Base-by-base conservation (phyloP, 2,329 filamentous ascomycete species). In the Ceratocystis huliohia region DNA sequence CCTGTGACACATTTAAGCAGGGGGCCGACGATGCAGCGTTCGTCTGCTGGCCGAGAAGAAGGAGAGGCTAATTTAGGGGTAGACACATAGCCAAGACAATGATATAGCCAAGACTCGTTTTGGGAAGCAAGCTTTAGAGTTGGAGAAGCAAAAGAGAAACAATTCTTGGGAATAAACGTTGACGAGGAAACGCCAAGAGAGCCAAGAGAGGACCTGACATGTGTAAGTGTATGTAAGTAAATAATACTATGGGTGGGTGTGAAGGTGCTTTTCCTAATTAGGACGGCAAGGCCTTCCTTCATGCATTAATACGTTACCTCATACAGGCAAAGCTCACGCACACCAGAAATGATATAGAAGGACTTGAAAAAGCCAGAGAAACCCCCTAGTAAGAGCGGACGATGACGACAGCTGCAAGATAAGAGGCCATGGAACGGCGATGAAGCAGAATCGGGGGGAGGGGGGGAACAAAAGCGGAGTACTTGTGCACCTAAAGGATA, bases 141-240 rank as follows among this genome's bases (percentile, higher is more conserved):
- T 59, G 53, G 53, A 59, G 53, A 59, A 53, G 25, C 20, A 25
- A 37, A 37, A 13, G 48, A 53, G 48, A 53, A 59, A 59, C 53
- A 20, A 59, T 30, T 33, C 10, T 8, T 59, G 28, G 53, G 33
- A 59, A 59, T 59, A 57, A 57, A 57, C 25, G 15, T 28, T 22
- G n/a, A 22, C 53, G 22, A 57, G 53, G 53, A 57, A 57, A 57
- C 53, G 53, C 53, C 53, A 57, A 57, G 53, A 28, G 25, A 28
- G 17, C 53, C 13, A 33, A 33, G 53, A 33, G 22, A 57, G 22
- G 50, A 57, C 53, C 53, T 57, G 53, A 57, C 53, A 57, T 57
- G 53, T 57, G 53, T 33, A 30, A 33, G 53, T 30, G 53, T 30
- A 28, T 8, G 53, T 15, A 15, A 15, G 37, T 41, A 41, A 41